Evolutionary conservation across 441 rosid genomes (phyloP), one percentile per base, ranked within the genome.

Genomic region (Metrosideros polymorpha): DNA sequence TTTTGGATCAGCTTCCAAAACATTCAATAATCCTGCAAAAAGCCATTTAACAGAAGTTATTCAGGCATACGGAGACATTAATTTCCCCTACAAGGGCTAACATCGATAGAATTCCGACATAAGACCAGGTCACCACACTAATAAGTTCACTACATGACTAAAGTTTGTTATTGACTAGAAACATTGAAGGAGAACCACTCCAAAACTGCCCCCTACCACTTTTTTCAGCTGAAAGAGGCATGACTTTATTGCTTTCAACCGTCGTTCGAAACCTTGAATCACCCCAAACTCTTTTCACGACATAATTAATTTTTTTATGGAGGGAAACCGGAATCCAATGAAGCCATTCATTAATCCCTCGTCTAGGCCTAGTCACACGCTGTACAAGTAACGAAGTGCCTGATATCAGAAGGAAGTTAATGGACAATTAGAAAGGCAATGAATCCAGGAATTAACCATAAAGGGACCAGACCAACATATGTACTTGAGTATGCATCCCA

Each of bases 341-440:
- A 90, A 94, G 91, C 94, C 91, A 94, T n/a, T 89, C 75, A 87
- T 89, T 91, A 88, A 92, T 90, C 85, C 95, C 93, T 82, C 93
- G 90, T 86, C 92, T 91, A 83, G 95, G 93, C 84, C 93, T 90
- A 76, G 90, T 86, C 13, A 92, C 91, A 83, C 96, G 92, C 96
- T 94, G 89, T 83, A 75, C 79, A 85, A 59, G n/a, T 6, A 75
- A 56, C 82, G 14, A 88, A 32, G 19, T 25, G 49, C 19, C 1
- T 19, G 27, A 66, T 66, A 66, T 66, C 14, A 66, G 77, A 66
- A 35, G 77, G 15, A 35, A 66, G n/a, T 66, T 0, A 35, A 39
- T 19, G 0, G 3, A 66, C 47, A 66, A 66, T 66, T 9, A 35
- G 45, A 19, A 66, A 66, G 77, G 77, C 77, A 35, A 66, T 35